A percentile compares a stretch with the other conserved stretches of the same genome.
Evolutionary conservation across 2,329 filamentous ascomycete genomes (phyloP).

Genomic region (Nigrograna mackinnonii): DNA sequence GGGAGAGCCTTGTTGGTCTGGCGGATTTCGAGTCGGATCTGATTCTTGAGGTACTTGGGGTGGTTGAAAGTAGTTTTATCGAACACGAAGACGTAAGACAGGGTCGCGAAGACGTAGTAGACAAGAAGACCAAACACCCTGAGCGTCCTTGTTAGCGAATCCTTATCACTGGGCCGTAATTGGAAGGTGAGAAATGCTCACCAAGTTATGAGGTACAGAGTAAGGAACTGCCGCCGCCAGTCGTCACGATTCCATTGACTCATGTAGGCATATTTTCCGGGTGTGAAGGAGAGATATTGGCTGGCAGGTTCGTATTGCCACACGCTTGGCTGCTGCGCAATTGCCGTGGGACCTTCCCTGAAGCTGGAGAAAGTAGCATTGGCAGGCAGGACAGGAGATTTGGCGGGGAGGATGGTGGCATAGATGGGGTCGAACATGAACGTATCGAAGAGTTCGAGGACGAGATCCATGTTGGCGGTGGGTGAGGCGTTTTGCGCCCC

Average conservation of each 20-base stretch:
- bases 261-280: slow-evolving; percentile 76
- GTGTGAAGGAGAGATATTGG: slow-evolving; percentile 68
- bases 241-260: slow-evolving; percentile 80
- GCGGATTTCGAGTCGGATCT: slow-evolving; percentile 81
- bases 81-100: slow-evolving; percentile 89
- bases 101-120: slow-evolving; percentile 81
- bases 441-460: slow-evolving; percentile 83
- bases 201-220: slow-evolving; percentile 86
- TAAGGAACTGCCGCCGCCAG: slow-evolving; percentile 71
- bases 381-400: slow-evolving; percentile 50
- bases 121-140: slow-evolving; percentile 85
- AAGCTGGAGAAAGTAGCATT: slow-evolving; percentile 62
- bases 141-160: slow-evolving; percentile 2
- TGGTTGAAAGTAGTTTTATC: slow-evolving; percentile 88
- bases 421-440: slow-evolving; percentile 81
- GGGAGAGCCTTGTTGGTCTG: slow-evolving; percentile 80
- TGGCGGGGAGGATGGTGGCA: slow-evolving; percentile 66
- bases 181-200: slow-evolving; percentile 44
- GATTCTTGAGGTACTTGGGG: slow-evolving; percentile 94
- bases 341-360: slow-evolving; percentile 39
- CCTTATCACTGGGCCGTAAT: background rate
- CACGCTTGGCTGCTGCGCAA: slow-evolving; percentile 21
- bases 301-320: slow-evolving; percentile 77
- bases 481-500: slow-evolving; percentile 7
- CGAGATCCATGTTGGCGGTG: slow-evolving; percentile 76